Evolutionary conservation across 2,329 filamentous ascomycete genomes (phyloP), one percentile per base, ranked within the genome.

Genomic region (Cadophora sp.): DNA sequence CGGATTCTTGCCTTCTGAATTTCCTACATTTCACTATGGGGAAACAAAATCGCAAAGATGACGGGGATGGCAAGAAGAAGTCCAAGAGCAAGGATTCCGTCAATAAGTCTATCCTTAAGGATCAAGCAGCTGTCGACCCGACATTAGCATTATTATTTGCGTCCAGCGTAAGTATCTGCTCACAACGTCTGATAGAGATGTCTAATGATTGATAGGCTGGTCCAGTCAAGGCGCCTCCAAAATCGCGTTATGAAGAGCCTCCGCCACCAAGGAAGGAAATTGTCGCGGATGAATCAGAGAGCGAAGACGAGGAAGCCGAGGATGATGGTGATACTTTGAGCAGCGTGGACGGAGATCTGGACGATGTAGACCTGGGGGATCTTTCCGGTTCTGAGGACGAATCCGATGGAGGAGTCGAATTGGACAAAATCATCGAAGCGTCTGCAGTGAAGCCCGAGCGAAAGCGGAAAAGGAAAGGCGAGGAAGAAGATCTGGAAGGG

Each of bases 81-180:
- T 61, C 55, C 53, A 66, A 70, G 68, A 66, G 66, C 53, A 68
- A 67, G 64, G 55, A 69, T 48, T 69, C 72, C 48, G 69, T 66
- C 40, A 74, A 73, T 67, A 75, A 78, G 67, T 71, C 79, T 48
- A 76, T 82, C 64, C n/a, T 73, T 12, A 68, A 69, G 12, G 68
- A 75, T 29, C 72, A 75, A 56, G 86, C 86, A 78, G 83, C 84
- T 68, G 83, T 93, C 69, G 91, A 94, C 82, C 90, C 91, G 78
- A 81, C 85, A 66, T 83, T 94, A 73, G 85, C 89, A 75, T 89
- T 90, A 69, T 84, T 94, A 48, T 94, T 94, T 80, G 85, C 89
- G 67, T 83, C 85, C 67, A 93, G 91, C 83, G 91, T 93, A 85
- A 82, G 89, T 85, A 48, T 37, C 29, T 59, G 24, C 50, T 58